Evolutionary conservation across 345 rosid species (phyloP).

Genomic region (Gossypium mustelinum): DNA sequence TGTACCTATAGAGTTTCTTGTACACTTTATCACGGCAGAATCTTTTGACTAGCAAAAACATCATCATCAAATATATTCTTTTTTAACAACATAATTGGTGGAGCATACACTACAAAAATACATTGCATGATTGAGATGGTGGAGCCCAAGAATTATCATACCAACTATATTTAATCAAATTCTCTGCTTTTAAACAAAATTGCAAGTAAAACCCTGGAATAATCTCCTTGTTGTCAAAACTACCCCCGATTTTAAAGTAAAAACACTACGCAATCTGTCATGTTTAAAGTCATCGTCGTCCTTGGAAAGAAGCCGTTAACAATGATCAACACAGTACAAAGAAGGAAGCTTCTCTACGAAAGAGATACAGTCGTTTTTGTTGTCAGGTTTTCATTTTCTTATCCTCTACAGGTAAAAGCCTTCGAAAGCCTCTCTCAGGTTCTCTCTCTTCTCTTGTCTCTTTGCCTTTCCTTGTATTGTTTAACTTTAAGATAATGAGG

Average conservation of each 20-base stretch:
- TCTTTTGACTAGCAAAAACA: neutral
- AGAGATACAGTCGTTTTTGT: neutral
- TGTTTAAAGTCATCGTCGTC: neutral
- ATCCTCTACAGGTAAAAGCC: neutral
- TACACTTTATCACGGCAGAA: neutral
- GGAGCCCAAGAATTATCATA: neutral
- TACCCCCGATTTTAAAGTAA: too few relatives aligned
- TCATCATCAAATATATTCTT: neutral
- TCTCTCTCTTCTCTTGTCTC: neutral
- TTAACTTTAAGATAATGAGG: neutral
- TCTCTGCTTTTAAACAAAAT: too few relatives aligned
- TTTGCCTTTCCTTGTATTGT: neutral
- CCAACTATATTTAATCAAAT: too few relatives aligned
- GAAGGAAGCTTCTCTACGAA: conserved; percentile 4
- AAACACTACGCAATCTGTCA: neutral
- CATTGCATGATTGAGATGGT: neutral
- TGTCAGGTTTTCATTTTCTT: conserved; percentile 1
- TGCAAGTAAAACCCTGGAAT: too few relatives aligned
- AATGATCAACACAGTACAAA: neutral
- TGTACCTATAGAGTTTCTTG: too few relatives aligned
- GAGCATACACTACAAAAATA: neutral
- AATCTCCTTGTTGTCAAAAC: too few relatives aligned
- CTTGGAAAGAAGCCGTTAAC: neutral
- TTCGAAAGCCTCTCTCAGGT: neutral
- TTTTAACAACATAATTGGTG: neutral